A percentile compares a stretch with the other conserved stretches of the same genome.
phyloP scores from a whole-genome alignment of 371 early-diverging fungal genomes.

The Cokeromyces recurvatus region DNA sequence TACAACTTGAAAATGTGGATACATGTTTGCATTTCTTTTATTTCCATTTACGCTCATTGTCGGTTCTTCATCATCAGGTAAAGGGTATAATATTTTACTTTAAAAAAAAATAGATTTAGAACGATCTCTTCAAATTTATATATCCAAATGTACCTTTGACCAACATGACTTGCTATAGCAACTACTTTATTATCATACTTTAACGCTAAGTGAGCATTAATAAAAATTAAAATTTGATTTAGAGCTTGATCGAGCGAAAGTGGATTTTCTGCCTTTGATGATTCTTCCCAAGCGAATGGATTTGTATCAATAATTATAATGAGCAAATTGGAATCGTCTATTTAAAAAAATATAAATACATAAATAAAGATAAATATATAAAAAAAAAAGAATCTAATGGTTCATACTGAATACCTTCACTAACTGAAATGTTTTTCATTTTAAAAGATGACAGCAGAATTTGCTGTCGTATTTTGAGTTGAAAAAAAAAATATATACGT shows the following conservation, averaged over 20 bases:
- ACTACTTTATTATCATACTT: constrained; percentile 79
- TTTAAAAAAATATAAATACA: too few species aligned
- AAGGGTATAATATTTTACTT: constrained; percentile 59
- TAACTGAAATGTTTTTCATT: neutral
- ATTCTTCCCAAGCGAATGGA: constrained; percentile 67
- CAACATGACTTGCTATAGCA: constrained; percentile 69
- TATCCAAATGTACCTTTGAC: constrained; percentile 30
- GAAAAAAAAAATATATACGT: too few species aligned
- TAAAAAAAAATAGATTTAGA: neutral
- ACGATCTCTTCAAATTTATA: neutral
- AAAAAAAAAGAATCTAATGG: neutral
- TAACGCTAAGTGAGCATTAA: constrained; percentile 86
- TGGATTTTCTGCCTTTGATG: constrained; percentile 44
- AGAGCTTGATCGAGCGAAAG: constrained; percentile 64
- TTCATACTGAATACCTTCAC: neutral
- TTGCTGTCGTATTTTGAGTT: too few species aligned
- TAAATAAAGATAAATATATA: neutral
- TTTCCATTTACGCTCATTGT: constrained; percentile 13
- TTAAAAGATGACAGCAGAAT: too few species aligned
- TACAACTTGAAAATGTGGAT: constrained; percentile 58
- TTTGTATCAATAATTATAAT: constrained; percentile 77
- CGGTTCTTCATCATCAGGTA: constrained; percentile 31
- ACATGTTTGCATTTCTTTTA: constrained; percentile 53
- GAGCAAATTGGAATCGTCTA: constrained; percentile 71
- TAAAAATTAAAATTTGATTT: constrained; percentile 74